phyloP scores from a whole-genome alignment of 140 eudicot species.

The Senecio squalidus region DNA sequence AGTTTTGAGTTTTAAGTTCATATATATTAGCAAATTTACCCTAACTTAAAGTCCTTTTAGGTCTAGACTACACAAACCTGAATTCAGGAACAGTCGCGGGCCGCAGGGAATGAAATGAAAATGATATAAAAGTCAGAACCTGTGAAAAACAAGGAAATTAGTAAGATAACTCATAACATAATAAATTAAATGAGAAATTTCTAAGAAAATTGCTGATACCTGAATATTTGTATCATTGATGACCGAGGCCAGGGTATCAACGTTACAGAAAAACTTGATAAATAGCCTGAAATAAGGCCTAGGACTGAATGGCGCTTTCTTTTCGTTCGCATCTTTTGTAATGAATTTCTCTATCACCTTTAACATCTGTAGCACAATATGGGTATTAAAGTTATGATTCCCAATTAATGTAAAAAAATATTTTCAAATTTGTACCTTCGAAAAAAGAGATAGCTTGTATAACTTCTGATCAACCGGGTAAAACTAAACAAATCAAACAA shows the following conservation, averaged over 20 bases:
- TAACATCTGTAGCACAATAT: too few species aligned
- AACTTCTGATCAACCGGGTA: slow-evolving; percentile 80
- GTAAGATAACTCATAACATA: slow-evolving; percentile 1
- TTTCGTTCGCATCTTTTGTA: slow-evolving; percentile 81
- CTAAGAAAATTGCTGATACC: slow-evolving; percentile 35
- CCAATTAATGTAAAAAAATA: not conserved
- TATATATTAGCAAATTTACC: too few species aligned
- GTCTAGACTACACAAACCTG: slow-evolving; percentile 42
- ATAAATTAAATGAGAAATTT: too few species aligned
- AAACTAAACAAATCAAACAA: slow-evolving; percentile 53
- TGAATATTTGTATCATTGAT: slow-evolving; percentile 86
- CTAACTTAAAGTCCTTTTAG: too few species aligned
- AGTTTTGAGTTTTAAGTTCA: too few species aligned
- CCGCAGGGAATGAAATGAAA: slow-evolving; percentile 81
- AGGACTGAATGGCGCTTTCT: slow-evolving; percentile 67
- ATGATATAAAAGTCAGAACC: slow-evolving; percentile 84
- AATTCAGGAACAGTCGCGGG: slow-evolving; percentile 90
- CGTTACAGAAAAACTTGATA: slow-evolving; percentile 75
- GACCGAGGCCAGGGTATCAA: slow-evolving; percentile 66
- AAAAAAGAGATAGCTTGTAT: slow-evolving; percentile 57
- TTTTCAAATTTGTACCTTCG: slow-evolving; percentile 52
- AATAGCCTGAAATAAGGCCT: slow-evolving; percentile 96
- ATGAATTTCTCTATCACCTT: slow-evolving; percentile 69
- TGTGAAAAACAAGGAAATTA: slow-evolving; percentile 18
- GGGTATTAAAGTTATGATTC: not conserved